Evolutionary conservation across 306 rosid genomes (phyloP).

Genomic region (Mucuna pruriens): DNA sequence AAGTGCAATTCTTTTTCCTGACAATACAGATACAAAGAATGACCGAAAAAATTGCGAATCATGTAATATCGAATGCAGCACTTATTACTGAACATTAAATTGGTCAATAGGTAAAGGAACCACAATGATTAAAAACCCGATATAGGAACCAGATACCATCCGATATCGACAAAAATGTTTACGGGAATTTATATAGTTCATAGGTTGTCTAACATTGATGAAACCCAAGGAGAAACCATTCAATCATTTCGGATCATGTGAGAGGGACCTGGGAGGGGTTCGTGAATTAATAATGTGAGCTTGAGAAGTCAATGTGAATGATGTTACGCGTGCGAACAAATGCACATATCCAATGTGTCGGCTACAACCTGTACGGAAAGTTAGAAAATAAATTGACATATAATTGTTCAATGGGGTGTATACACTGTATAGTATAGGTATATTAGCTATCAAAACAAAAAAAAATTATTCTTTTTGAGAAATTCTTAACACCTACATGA

Average conservation of each 20-base stretch:
- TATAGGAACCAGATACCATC: not conserved
- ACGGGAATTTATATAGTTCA: conserved; percentile 18
- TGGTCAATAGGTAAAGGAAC: conserved; percentile 9
- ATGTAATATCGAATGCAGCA: too few species aligned
- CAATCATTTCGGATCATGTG: not conserved
- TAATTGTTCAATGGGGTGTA: not conserved
- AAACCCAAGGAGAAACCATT: not conserved
- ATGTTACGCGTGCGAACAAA: not conserved
- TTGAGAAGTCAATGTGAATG: not conserved
- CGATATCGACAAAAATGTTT: not conserved
- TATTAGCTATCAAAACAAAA: not conserved
- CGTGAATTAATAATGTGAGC: not conserved
- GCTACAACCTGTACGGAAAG: not conserved
- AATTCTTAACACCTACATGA: not conserved
- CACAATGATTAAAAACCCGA: not conserved
- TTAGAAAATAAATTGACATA: not conserved
- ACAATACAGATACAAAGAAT: not conserved
- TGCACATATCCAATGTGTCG: not conserved
- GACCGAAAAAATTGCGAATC: not conserved
- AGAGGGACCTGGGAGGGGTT: not conserved
- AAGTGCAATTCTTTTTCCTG: not conserved
- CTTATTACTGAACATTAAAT: conserved; percentile 4
- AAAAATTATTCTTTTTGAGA: not conserved
- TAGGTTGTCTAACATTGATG: conserved; percentile 4
- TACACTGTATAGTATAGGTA: not conserved